Conservation (phyloP, 495 filamentous ascomycete species). For the Xylaria bambusicola region DNA sequence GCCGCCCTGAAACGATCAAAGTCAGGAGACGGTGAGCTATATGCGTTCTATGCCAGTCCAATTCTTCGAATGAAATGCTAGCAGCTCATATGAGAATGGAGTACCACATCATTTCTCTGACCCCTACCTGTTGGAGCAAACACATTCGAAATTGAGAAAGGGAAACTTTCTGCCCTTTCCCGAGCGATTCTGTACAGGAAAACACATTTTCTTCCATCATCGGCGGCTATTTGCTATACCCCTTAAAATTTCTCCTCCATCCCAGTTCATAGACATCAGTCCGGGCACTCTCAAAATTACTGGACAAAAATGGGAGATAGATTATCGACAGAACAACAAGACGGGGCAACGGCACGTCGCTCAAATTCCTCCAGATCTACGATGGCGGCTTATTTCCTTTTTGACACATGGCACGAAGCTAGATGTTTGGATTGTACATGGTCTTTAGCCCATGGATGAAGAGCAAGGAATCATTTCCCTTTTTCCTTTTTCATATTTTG, state of each 20-base stretch:
- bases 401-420: background rate
- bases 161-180: too few relatives aligned
- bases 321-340: constrained; percentile 4
- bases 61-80: background rate
- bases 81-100: too few relatives aligned
- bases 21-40: too few relatives aligned
- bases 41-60: background rate
- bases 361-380: background rate
- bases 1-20: background rate
- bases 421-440: too few relatives aligned
- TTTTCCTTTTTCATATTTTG: background rate
- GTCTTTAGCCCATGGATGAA: background rate
- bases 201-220: background rate
- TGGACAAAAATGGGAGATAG: background rate
- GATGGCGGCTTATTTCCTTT: background rate
- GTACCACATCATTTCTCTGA: too few relatives aligned
- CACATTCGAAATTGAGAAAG: too few relatives aligned
- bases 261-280: too few relatives aligned
- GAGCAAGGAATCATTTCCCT: background rate
- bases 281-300: too few relatives aligned
- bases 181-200: background rate
- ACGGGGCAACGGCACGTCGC: constrained; percentile 1
- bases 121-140: too few relatives aligned
- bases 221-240: background rate
- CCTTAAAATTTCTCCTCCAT: background rate